Base-by-base conservation (phyloP, 192 early-diverging fungal species). In the Spinellus fusiger region DNA sequence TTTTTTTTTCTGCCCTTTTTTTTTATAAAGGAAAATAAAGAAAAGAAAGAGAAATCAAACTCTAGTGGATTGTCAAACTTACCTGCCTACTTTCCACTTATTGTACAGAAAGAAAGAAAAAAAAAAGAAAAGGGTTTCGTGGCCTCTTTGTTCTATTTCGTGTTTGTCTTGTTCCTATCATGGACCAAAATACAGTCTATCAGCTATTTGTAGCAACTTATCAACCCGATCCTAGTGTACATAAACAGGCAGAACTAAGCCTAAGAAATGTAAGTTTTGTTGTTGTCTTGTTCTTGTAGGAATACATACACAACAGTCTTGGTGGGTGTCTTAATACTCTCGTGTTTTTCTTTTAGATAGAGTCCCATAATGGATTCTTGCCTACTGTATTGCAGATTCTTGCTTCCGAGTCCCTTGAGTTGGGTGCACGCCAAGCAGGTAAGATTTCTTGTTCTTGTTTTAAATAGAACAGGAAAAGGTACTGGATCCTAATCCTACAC, bases 161-260 rank as follows among this genome's bases (percentile, higher is more conserved):
- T 28, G 26, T 23, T 29, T 32, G 23, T 20, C 13, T 48, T 28
- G 44, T 31, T 32, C 18, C 9, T 28, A 66, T 33, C 59, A 88
- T 88, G 86, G 86, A 88, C 61, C 68, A 72, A 29, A 71, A 69
- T 34, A 46, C 73, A 38, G 73, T 88, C 18, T 88, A 87, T 63
- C 75, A 77, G 59, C 73, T 91, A 26, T 91, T 95, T 70, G 80
- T 80, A 58, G 82, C 86, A 23, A 92, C 94, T 23, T 79, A 88
- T 69, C 82, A 89, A 62, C 80, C 89, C 27, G 92, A 93, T 61
- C 83, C 82, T 12, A 77, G 84, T 53, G 76, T 90, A 26, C 92
- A 90, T 70, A 86, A 88, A 61, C 84, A 83, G 61, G 94, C 91
- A 23, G 94, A 96, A 67, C 62, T 80, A 56, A 83, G 89, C 56